These are phyloP conservation scores for Magnolia changhungtana DNA, from an alignment of 164 flowering plant genomes.

Conservation along the genomic window DNA sequence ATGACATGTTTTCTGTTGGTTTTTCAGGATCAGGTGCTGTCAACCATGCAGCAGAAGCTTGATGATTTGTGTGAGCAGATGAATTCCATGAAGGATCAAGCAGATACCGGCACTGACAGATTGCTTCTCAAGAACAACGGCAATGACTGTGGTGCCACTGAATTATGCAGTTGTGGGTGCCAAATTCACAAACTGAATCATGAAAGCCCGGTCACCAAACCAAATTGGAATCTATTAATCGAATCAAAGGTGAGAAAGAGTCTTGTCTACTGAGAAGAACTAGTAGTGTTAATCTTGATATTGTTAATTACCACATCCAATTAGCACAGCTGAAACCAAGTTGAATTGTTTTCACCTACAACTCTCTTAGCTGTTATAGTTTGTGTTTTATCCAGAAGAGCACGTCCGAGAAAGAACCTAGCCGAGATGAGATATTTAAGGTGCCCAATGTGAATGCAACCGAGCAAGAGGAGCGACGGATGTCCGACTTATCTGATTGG, in stretches of 20 bases:
- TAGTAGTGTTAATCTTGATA: neutral
- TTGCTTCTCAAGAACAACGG: slow-evolving; percentile 17
- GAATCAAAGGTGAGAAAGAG: neutral
- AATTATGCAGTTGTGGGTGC: slow-evolving; percentile 34
- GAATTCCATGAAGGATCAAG: slow-evolving; percentile 39
- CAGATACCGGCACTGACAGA: slow-evolving; percentile 18
- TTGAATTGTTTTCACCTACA: neutral
- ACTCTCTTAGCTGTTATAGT: neutral
- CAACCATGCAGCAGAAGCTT: slow-evolving; percentile 82
- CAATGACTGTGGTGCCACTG: slow-evolving; percentile 14
- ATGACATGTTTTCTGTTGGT: neutral
- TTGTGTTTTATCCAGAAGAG: slow-evolving; percentile 1
- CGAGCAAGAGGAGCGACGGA: slow-evolving; percentile 87
- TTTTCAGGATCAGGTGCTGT: slow-evolving; percentile 71
- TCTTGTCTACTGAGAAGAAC: neutral
- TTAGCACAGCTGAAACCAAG: neutral
- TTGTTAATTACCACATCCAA: no score
- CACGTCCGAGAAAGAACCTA: slow-evolving; percentile 14
- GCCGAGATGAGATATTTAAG: slow-evolving; percentile 41
- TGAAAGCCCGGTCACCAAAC: neutral
- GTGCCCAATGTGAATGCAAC: slow-evolving; percentile 18
- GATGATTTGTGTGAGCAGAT: slow-evolving; percentile 67
- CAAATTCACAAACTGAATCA: slow-evolving; percentile 21
- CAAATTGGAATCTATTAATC: neutral
- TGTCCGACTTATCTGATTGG: slow-evolving; percentile 96